Evolutionary conservation across 2,329 filamentous ascomycete genomes (phyloP), one percentile per base, ranked within the genome.

Genomic region (Phaeomoniella chlamydospora): DNA sequence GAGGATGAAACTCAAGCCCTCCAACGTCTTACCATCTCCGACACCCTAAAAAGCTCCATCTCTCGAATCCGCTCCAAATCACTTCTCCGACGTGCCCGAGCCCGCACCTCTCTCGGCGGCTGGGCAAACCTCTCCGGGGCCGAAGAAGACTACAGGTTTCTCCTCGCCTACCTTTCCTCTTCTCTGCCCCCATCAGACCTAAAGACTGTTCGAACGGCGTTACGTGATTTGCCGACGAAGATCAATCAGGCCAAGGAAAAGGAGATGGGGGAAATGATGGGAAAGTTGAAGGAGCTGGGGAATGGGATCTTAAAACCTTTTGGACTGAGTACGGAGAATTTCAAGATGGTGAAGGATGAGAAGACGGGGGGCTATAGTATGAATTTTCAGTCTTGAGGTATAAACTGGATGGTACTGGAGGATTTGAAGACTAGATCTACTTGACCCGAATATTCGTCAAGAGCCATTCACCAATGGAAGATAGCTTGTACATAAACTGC

Each of bases 181-280:
- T 74, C 72, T 42, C 63, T 94, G 2, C 69, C 74, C 0, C 49
- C 66, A 0, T 65, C 73, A 5, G 87, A 94, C 49, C 64, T 62
- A 51, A 75, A 69, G 48, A 70, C 79, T 12, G 80, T 92, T 2
- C 65, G 74, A 36, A 58, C 64, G 17, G 79, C 85, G 46, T 63
- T 92, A 40, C 57, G 65, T 11, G 61, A 65, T 15, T 58, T 96
- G 29, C 83, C 84, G 2, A 62, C 69, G 1, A 68, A 70, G 42
- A 70, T 85, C 34, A 82, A 88, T 44, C 72, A 71, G 13, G 86
- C 87, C 1, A 84, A 86, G 59, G 80, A 94, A 51, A 72, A 70
- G 46, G 90, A 98, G 59, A 84, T 90, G 72, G 78, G 72, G 2
- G 88, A 98, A 61, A 94, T 96, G 86, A 93, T 94, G 86, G 83